Evolutionary conservation across 2,329 filamentous ascomycete genomes (phyloP).

Genomic region (Davidsoniella eucalypti): DNA sequence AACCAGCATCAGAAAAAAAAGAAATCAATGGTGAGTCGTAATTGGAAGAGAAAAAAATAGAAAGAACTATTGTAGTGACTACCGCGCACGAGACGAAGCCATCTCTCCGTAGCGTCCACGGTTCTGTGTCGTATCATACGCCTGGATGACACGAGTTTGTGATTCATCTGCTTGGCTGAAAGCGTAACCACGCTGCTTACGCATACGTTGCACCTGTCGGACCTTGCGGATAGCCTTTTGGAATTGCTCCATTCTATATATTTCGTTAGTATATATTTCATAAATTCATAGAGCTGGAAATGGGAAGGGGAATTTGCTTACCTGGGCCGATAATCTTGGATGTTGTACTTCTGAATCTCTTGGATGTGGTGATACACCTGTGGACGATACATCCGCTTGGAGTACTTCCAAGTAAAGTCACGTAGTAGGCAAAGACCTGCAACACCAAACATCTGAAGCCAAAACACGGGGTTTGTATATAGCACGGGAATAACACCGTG

Average conservation of each 20-base stretch:
- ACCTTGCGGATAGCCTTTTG: slow-evolving; percentile 99
- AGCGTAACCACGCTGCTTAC: slow-evolving; percentile 94
- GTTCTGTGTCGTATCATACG: slow-evolving; percentile 89
- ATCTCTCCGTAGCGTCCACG: slow-evolving; percentile 93
- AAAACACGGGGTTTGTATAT: slow-evolving; percentile 72
- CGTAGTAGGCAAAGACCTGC: slow-evolving; percentile 68
- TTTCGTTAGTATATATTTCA: slow-evolving; percentile 8
- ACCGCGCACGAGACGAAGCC: slow-evolving; percentile 33
- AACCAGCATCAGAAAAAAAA: no score
- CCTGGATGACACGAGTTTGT: slow-evolving; percentile 86
- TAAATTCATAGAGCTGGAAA: slow-evolving; percentile 8
- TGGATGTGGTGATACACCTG: slow-evolving; percentile 96
- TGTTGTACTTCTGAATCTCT: slow-evolving; percentile 99
- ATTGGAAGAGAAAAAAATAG: no score
- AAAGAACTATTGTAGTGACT: neutral
- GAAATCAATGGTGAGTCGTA: no score
- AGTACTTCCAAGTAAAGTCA: slow-evolving; percentile 94
- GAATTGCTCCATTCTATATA: slow-evolving; percentile 90
- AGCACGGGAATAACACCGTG: slow-evolving; percentile 66
- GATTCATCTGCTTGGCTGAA: slow-evolving; percentile 96
- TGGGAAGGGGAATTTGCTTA: slow-evolving; percentile 26
- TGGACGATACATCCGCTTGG: slow-evolving; percentile 91
- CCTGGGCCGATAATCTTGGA: slow-evolving; percentile 95
- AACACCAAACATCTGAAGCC: slow-evolving; percentile 71
- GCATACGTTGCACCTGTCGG: slow-evolving; percentile 94